A percentile compares a stretch with the other conserved stretches of the same genome.
Evolutionary conservation across 768 basidiomycete species (phyloP).

Genomic region (Lactarius deliciosus): DNA sequence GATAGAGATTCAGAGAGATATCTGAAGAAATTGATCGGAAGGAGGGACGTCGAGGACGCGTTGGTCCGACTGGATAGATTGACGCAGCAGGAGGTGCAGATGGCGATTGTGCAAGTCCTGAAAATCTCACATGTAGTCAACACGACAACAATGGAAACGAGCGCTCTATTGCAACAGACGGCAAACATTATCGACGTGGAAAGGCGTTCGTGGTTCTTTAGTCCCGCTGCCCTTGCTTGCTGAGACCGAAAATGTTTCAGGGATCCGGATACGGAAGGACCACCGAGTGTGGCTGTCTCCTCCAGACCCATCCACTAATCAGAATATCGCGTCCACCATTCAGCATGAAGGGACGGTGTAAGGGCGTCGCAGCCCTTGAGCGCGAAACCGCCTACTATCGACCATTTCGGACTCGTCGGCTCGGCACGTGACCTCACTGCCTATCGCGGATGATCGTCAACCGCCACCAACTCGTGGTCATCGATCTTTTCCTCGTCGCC

Average conservation of each 20-base stretch:
- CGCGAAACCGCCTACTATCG: no score
- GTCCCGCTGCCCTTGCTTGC: accelerated
- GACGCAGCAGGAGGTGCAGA: not conserved
- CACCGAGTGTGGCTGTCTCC: not conserved
- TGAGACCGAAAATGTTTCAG: not conserved
- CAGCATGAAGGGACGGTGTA: not conserved
- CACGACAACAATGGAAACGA: not conserved
- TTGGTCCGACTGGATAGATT: not conserved
- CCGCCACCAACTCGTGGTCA: no score
- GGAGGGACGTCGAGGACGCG: not conserved
- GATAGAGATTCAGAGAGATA: not conserved
- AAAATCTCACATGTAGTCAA: not conserved
- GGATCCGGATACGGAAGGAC: not conserved
- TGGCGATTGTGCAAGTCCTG: not conserved
- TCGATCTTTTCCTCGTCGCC: no score
- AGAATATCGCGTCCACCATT: not conserved
- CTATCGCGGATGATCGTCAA: no score
- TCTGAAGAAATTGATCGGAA: not conserved
- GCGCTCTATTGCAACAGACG: not conserved
- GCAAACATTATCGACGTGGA: not conserved
- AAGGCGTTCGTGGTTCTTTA: not conserved
- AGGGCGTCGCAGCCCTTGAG: no score
- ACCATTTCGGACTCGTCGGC: no score
- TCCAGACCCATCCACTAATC: not conserved
- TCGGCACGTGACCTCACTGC: no score